Evolutionary conservation across 768 basidiomycete species (phyloP), one percentile per base, ranked within the genome.

Genomic region (Lactifluus piperatus): DNA sequence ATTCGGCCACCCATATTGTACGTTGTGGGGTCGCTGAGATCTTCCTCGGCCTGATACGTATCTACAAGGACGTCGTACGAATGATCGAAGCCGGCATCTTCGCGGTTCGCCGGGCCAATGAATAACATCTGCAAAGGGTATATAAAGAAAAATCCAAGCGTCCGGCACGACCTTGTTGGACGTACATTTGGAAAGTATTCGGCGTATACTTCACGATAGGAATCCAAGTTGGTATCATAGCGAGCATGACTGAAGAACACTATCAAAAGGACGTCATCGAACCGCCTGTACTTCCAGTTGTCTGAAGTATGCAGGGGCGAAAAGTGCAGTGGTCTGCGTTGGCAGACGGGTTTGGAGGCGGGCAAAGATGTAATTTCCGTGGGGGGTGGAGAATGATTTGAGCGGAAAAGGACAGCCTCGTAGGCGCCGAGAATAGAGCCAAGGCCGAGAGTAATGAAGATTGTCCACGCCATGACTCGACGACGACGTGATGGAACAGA

Each of bases 161-260:
- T 14, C 43, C 14, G 8, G 20, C 13, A 44, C 6, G 43, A 0
- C 20, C 27, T 10, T 4, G 14, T 22, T 3, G 9, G 13, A 65
- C 76, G 63, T 64, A 77, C 79, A 60, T 80, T 80, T 6, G 78
- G 78, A 61, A 80, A 81, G 68, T 73, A 79, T 53, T 73, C 71
- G 9, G 72, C 67, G 52, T 80, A 80, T 4, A 77, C 75, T 64
- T 77, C 74, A 57, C 67, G 71, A 58, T 80, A 76, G 57, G 68
- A 75, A 57, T 80, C 78, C 26, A 79, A 60, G 57, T 80, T 79
- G 32, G 67, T 68, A 62, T 77, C 70, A 53, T 80, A 80, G 46
- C 78, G 67, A 24, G 75, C 65, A 56, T 80, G 79, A 49, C 77
- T 79, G 57, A 80, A 80, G 68, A 80, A 80, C 9, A 79, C 76